These are phyloP conservation scores for Pythium plurisporium DNA, from an alignment of 352 stramenopile genomes.

Conservation along the genomic window DNA sequence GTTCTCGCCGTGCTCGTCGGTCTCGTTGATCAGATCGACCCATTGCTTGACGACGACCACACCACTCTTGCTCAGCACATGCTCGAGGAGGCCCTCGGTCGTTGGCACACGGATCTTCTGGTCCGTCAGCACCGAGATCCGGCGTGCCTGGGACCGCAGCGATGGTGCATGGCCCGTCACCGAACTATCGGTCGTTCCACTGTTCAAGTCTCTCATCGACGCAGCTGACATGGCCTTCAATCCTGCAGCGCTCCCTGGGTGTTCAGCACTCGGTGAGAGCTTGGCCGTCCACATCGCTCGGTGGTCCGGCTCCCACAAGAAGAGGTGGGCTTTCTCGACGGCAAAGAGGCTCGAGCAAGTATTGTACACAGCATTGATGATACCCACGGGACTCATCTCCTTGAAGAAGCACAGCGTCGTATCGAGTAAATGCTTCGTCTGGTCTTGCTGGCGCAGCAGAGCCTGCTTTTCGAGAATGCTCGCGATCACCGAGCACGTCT, in stretches of 20 bases:
- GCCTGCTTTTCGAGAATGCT: constrained; percentile 69
- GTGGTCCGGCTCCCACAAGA: constrained; percentile 48
- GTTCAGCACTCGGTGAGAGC: constrained; percentile 32
- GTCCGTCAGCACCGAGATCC: constrained; percentile 58
- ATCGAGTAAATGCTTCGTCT: constrained; percentile 58
- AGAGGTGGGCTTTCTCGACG: constrained; percentile 60
- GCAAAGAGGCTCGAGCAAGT: constrained; percentile 60
- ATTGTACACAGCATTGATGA: constrained; percentile 83
- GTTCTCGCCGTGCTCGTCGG: not conserved
- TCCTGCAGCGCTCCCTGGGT: not conserved
- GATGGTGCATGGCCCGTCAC: constrained; percentile 2
- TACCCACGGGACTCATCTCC: constrained; percentile 69
- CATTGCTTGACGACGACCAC: constrained; percentile 53
- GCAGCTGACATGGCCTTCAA: not conserved
- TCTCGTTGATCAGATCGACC: constrained; percentile 25
- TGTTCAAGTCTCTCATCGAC: not conserved
- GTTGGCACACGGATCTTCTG: constrained; percentile 47
- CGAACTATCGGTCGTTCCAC: not conserved
- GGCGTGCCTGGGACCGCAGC: constrained; percentile 28
- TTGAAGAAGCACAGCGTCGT: constrained; percentile 79
- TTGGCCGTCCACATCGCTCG: constrained; percentile 71
- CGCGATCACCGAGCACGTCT: constrained; percentile 58
- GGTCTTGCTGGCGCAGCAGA: constrained; percentile 58
- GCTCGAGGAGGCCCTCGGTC: constrained; percentile 52
- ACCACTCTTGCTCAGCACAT: constrained; percentile 42